Base-by-base conservation (phyloP, 805 yeast species). In the Suhomyces sp. region DNA sequence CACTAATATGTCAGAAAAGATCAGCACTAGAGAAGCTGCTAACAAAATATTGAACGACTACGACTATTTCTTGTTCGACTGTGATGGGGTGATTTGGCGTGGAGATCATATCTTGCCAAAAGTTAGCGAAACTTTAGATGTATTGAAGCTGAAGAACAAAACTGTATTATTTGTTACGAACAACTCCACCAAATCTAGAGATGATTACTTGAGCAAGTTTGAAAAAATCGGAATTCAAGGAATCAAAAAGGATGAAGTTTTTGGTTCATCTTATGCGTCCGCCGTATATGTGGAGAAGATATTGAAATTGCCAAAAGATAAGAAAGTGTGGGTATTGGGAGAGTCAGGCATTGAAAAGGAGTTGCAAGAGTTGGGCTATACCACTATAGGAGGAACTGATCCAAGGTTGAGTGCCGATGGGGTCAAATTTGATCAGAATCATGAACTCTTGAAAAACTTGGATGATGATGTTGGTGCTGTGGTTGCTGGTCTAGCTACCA, bases 61-160 rank as follows among this genome's bases (percentile, higher is more conserved):
- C 67, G 97, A 91, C 65, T 90, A 89, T 54, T 93, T 92, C 62
- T 74, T 94, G 59, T 94, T 94, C 67, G 99, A 94, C 65, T 94
- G 99, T 73, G 99, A 94, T 67, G 99, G 99, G 31, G 99, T 94
- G 4, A 76, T 94, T 54, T 94, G 99, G 99, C 72, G 88, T 47
- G 98, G 98, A 2, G 84, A 82, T 56, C 88, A 85, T 58, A 70
- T 90, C 23, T 77, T 94, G 47, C 97, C 97, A 6, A 74, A 81
- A 15, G 88, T 90, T 1, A 78, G 76, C 10, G 97, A 94, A 67
- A 88, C 97, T 0, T 69, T 94, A 42, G 77, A 78, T 8, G 65
- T 87, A 42, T 74, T 94, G 58, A 79, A 79, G 54, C 53, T 66
- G 4, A 52, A 57, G 26, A 81, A 82, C 38, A 94, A 94, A 69